Evolutionary conservation across 352 stramenopile species (phyloP), one percentile per base, ranked within the genome.

Genomic region (Pythium rishiriense): DNA sequence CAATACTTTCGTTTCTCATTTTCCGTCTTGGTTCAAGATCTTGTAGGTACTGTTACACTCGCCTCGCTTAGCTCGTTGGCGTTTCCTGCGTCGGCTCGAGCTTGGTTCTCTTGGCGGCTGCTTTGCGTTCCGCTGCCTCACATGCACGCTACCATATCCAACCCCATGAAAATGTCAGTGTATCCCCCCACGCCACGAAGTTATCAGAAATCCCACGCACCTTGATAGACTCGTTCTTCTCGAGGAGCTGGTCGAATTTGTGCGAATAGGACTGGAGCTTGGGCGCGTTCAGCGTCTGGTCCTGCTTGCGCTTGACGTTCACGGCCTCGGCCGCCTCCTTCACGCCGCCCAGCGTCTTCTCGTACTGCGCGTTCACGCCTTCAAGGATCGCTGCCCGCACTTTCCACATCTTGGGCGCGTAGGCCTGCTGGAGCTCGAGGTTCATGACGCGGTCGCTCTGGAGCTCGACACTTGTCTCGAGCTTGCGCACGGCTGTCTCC

Each of bases 401-500:
- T 60, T 94, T 91, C 62, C 72, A 83, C 42, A 88, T 58, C 52
- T 90, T 89, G 12, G 81, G 72, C 9, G 81, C 83, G 57, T 92
- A 94, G 25, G 72, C 72, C 43, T 94, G 84, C 58, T 90, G 75
- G 33, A 94, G 73, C 64, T 94, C 85, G 31, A 94, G 61, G 70
- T 88, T 92, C 39, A 81, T 64, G 14, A 91, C 78, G n/a, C 74
- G 74, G 54, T 85, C 87, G 59, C 59, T 79, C 64, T 92, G 70
- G 46, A 91, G 65, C 60, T 94, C 83, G 42, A 91, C 66, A 6
- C 68, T 61, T 29, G 84, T 61, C 57, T 84, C 60, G 6, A 88
- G 73, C 41, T 81, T 73, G 45, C 73, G 63, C n/a, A 88, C 65
- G 0, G 79, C 78, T 4, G 58, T 35, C 53, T 85, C 73, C 85